Evolutionary conservation across 805 yeast genomes (phyloP).

Genomic region (Wickerhamiella hasegawae): DNA sequence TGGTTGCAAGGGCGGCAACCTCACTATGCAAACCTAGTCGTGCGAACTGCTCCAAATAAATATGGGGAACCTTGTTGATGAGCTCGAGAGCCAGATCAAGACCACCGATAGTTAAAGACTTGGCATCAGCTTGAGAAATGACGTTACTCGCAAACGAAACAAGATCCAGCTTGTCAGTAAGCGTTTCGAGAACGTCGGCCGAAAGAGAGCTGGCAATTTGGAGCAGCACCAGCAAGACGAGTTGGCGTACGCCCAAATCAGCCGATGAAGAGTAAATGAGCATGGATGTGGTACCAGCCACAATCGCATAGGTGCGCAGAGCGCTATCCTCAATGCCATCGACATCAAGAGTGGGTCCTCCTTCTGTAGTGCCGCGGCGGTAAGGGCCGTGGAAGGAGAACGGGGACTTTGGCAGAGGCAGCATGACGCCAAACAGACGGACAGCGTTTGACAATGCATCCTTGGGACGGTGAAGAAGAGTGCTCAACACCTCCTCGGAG

Average conservation of each 20-base stretch:
- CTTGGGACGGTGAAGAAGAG: slow-evolving; percentile 9
- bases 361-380: slow-evolving; percentile 1
- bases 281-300: slow-evolving; percentile 6
- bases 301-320: slow-evolving; percentile 3
- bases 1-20: slow-evolving; percentile 1
- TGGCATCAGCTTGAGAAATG: slow-evolving; percentile 9
- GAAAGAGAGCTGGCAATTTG: slow-evolving; percentile 11
- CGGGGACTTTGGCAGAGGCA: slow-evolving; percentile 8
- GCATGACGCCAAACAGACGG: slow-evolving; percentile 7
- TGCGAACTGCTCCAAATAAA: slow-evolving; percentile 2
- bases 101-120: slow-evolving; percentile 8
- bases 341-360: background rate
- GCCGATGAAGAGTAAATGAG: slow-evolving; percentile 10
- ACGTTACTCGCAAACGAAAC: slow-evolving; percentile 7
- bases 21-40: slow-evolving; percentile 7
- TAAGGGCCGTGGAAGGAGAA: slow-evolving; percentile 10
- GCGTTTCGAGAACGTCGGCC: background rate
- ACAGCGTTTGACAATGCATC: slow-evolving; percentile 9
- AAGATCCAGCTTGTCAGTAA: slow-evolving; percentile 5
- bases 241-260: slow-evolving; percentile 8
- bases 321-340: background rate
- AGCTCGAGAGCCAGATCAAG: slow-evolving; percentile 12
- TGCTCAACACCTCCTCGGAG: slow-evolving; percentile 4
- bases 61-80: slow-evolving; percentile 2
- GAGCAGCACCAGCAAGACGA: slow-evolving; percentile 10